Percentiles rank a stretch among this genome's conserved stretches.
Evolutionary conservation across 805 yeast genomes (phyloP).

Genomic region (Saccharomycopsis sp.): DNA sequence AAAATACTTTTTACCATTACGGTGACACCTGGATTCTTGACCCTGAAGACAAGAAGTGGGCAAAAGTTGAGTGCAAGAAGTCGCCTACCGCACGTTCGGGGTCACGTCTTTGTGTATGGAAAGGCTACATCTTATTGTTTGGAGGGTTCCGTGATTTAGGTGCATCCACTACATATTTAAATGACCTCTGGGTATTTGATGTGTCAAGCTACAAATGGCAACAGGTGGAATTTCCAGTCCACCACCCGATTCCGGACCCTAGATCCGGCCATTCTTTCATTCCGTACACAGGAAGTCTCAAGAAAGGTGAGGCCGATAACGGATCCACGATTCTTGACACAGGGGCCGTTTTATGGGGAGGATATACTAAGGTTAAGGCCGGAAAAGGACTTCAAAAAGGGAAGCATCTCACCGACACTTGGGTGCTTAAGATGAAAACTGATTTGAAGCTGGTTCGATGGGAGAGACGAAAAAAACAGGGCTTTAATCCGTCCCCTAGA

Average conservation of each 20-base stretch:
- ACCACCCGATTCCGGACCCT: slow-evolving; percentile 78
- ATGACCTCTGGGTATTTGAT: slow-evolving; percentile 91
- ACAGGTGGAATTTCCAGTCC: slow-evolving; percentile 79
- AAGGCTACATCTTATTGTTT: slow-evolving; percentile 73
- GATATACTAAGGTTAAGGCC: slow-evolving; percentile 89
- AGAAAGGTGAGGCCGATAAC: background rate
- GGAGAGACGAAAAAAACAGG: slow-evolving; percentile 87
- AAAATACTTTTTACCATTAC: slow-evolving; percentile 89
- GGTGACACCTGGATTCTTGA: slow-evolving; percentile 96
- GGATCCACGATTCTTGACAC: slow-evolving; percentile 35
- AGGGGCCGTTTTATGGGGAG: slow-evolving; percentile 87
- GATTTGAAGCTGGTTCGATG: slow-evolving; percentile 70
- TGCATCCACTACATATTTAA: slow-evolving; percentile 69
- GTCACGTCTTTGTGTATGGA: slow-evolving; percentile 86
- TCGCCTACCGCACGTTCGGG: slow-evolving; percentile 89
- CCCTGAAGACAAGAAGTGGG: slow-evolving; percentile 80
- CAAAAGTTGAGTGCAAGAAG: slow-evolving; percentile 67
- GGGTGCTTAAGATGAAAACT: slow-evolving; percentile 82
- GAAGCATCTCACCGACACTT: slow-evolving; percentile 76
- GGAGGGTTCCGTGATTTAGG: slow-evolving; percentile 96
- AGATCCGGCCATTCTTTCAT: slow-evolving; percentile 89
- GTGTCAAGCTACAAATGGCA: slow-evolving; percentile 85
- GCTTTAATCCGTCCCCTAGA: slow-evolving; percentile 85
- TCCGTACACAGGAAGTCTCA: slow-evolving; percentile 36
- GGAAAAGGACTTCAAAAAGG: slow-evolving; percentile 86